A percentile compares a stretch with the other conserved stretches of the same genome.
Conservation (phyloP, 2,329 filamentous ascomycete genomes). For the Coniochaeta pulveracea region DNA sequence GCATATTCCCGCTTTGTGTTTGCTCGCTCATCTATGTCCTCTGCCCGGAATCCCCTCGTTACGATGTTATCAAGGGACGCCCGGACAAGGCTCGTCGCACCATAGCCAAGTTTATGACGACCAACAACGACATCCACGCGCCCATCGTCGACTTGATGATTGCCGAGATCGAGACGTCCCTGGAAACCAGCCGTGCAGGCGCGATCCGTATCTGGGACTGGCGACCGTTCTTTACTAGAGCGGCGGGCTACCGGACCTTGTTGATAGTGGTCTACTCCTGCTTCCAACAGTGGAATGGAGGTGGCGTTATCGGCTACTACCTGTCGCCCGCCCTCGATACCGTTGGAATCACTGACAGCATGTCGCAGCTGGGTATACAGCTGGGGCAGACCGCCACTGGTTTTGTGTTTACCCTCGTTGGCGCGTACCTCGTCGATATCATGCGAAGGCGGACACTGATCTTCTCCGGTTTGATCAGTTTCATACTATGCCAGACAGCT, state of each 20-base stretch:
- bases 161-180: slow-evolving; percentile 29
- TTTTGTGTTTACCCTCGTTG: slow-evolving; percentile 31
- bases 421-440: slow-evolving; percentile 28
- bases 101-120: slow-evolving; percentile 28
- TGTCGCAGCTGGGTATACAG: slow-evolving; percentile 27
- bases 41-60: slow-evolving; percentile 23
- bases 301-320: not conserved
- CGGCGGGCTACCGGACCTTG: slow-evolving; percentile 28
- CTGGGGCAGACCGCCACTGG: slow-evolving; percentile 29
- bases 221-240: slow-evolving; percentile 31
- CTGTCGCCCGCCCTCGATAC: not conserved
- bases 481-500: slow-evolving; percentile 30
- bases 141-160: slow-evolving; percentile 29
- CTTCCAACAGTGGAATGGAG: not conserved
- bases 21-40: slow-evolving; percentile 28
- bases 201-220: slow-evolving; percentile 29
- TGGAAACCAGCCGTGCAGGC: slow-evolving; percentile 24
- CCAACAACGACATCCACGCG: slow-evolving; percentile 23
- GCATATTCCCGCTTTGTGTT: slow-evolving; percentile 32
- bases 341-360: slow-evolving; percentile 7
- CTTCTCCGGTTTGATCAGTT: slow-evolving; percentile 27
- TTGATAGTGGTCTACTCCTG: slow-evolving; percentile 30
- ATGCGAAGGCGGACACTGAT: slow-evolving; percentile 30
- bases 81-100: slow-evolving; percentile 20
- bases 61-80: slow-evolving; percentile 21